Evolutionary conservation across 306 rosid genomes (phyloP).

Genomic region (Biancaea sappan): DNA sequence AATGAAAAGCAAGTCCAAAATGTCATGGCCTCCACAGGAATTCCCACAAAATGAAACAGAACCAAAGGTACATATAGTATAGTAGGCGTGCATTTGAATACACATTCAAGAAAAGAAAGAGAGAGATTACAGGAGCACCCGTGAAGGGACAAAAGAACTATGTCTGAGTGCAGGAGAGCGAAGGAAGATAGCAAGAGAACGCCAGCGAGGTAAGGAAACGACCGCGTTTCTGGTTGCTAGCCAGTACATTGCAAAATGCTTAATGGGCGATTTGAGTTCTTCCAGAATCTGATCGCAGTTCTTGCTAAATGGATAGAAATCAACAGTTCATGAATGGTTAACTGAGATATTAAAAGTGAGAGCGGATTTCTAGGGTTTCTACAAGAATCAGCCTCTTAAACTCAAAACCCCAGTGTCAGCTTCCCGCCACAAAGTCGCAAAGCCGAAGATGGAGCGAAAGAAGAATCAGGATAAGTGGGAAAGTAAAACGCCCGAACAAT

Average conservation of each 20-base stretch:
- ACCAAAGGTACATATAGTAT: not conserved
- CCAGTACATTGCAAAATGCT: constrained; percentile 53
- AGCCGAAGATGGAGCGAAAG: not conserved
- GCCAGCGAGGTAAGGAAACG: constrained; percentile 57
- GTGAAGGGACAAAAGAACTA: constrained; percentile 51
- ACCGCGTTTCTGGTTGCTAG: constrained; percentile 56
- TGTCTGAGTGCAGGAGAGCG: constrained; percentile 39
- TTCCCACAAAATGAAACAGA: not conserved
- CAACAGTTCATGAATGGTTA: not conserved
- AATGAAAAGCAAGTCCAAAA: not conserved
- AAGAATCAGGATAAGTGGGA: not conserved
- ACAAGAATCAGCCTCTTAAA: not conserved
- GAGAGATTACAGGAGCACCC: constrained; percentile 54
- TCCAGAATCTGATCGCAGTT: not conserved
- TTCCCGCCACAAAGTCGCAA: constrained; percentile 13
- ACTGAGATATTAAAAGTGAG: not conserved
- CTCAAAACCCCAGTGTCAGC: not conserved
- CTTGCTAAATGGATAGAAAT: not conserved
- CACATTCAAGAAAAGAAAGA: constrained; percentile 1
- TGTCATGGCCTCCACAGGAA: not conserved
- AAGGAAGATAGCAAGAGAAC: constrained; percentile 53
- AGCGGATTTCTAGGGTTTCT: not conserved
- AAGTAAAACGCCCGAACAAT: not conserved
- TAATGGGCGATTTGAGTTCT: not conserved
- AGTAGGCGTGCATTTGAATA: not conserved